Base-by-base conservation (phyloP, 768 basidiomycete genomes). In the Lactarius sanguifluus region DNA sequence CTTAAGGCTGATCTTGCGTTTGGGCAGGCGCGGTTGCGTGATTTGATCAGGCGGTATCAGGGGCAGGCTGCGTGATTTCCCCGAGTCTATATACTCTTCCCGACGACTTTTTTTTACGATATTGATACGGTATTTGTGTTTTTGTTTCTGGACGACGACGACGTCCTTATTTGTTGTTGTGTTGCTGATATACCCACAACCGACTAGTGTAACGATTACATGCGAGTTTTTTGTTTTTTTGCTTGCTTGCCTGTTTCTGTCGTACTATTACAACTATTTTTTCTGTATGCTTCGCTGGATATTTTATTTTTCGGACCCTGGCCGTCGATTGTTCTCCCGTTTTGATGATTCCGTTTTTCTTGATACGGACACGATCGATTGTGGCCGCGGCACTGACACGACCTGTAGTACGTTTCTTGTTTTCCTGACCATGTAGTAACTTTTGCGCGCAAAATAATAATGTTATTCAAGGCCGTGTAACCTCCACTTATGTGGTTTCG, bases 41-140 rank as follows among this genome's bases (percentile, higher is more conserved):
- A 92, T 76, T 78, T 92, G 68, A 92, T 92, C 74, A 88, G 86
- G 83, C 89, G 91, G 72, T 93, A 92, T 73, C 91, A 93, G 76
- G 79, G 80, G 57, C 75, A 72, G 64, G 59, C 67, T 43, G 66
- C 66, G 32, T 69, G 61, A 63, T n/a, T n/a, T 32, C 32, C 8
- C n/a, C n/a, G 4, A 6, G 10, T 40, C 15, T 30, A 2, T 30
- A 30, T 5, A 16, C 40, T 5, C 12, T 23, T 50, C n/a, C 5
- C n/a, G 47, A 50, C 23, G 47, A 50, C 10, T 23, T 47, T 45
- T 45, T 45, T 50, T 50, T 25, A 50, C 23, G 47, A 23, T 50
- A 23, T 15, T 50, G 10, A 10, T 47, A 47, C 45, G 10, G n/a
- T 47, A n/a, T 47, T 47, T 47, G 5, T 41, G 5, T 16, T 0